A percentile compares a stretch with the other conserved stretches of the same genome.
phyloP scores from a whole-genome alignment of 169 alveolate species.

The Theileria orientalis region DNA sequence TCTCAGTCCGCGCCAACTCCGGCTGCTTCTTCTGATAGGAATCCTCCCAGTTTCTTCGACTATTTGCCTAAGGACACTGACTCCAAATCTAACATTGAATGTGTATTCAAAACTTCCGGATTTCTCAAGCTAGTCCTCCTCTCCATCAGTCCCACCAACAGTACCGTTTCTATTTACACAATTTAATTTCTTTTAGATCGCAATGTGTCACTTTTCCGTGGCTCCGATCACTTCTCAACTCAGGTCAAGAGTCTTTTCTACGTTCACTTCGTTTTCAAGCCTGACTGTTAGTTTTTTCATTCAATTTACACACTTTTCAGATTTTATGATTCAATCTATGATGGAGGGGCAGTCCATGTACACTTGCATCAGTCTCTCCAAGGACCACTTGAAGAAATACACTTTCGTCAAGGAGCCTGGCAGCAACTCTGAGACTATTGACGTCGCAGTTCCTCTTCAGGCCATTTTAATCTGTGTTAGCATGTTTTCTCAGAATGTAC shows the following conservation, averaged over 20 bases:
- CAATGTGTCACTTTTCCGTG: conserved; percentile 6
- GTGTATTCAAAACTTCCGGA: conserved; percentile 53
- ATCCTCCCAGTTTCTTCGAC: not conserved
- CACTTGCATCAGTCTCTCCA: conserved; percentile 59
- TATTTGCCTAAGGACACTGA: not conserved
- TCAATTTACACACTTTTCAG: not conserved
- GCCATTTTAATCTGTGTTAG: conserved; percentile 44
- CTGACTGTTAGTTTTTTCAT: conserved; percentile 25
- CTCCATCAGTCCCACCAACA: conserved; percentile 51
- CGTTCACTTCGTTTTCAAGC: conserved; percentile 55
- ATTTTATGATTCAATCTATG: conserved; percentile 62
- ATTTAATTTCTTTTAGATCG: conserved; percentile 21
- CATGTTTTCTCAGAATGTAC: conserved; percentile 54
- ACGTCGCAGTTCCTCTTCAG: conserved; percentile 55
- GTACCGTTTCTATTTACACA: conserved; percentile 7
- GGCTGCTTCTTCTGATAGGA: not conserved
- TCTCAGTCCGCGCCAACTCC: conserved; percentile 21
- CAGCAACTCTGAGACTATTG: conserved; percentile 20
- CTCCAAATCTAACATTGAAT: conserved; percentile 30
- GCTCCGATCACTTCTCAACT: conserved; percentile 1
- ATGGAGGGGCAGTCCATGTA: conserved; percentile 69
- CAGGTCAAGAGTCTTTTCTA: conserved; percentile 44
- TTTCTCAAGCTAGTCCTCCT: conserved; percentile 41
- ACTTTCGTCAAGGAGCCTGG: conserved; percentile 21
- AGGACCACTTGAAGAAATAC: conserved; percentile 29